phyloP scores from a whole-genome alignment of 2,329 filamentous ascomycete species.

The Sarocladiaceae sp. region DNA sequence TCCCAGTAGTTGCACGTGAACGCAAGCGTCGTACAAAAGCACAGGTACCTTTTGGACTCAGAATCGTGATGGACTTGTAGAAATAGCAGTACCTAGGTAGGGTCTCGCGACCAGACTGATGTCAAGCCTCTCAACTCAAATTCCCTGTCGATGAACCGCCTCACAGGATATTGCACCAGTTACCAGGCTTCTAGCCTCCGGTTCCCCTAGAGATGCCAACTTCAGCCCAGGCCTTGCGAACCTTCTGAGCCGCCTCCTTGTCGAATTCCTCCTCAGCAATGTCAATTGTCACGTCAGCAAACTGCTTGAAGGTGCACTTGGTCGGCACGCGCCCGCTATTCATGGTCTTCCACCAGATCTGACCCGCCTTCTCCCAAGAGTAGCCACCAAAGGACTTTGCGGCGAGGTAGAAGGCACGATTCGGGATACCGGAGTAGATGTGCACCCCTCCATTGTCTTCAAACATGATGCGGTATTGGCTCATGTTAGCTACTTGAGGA shows the following conservation, averaged over 20 bases:
- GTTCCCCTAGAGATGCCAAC: slow-evolving; percentile 33
- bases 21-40: too few relatives aligned
- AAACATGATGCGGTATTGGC: slow-evolving; percentile 29
- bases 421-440: slow-evolving; percentile 51
- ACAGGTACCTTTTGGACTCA: too few relatives aligned
- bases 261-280: slow-evolving; percentile 36
- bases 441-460: slow-evolving; percentile 50
- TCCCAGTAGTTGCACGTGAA: too few relatives aligned
- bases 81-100: too few relatives aligned
- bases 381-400: slow-evolving; percentile 42
- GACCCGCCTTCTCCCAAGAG: slow-evolving; percentile 47
- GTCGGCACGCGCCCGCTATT: slow-evolving; percentile 33
- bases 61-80: too few relatives aligned
- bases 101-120: too few relatives aligned
- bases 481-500: slow-evolving; percentile 44
- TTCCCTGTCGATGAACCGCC: too few relatives aligned
- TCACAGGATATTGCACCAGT: slow-evolving; percentile 16
- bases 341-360: slow-evolving; percentile 47
- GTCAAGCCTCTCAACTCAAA: too few relatives aligned
- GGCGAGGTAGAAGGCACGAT: slow-evolving; percentile 48
- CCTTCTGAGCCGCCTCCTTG: slow-evolving; percentile 32
- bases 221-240: slow-evolving; percentile 40
- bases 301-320: slow-evolving; percentile 39
- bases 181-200: slow-evolving; percentile 2
- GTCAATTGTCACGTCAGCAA: slow-evolving; percentile 42